Percentiles rank a stretch among this genome's conserved stretches.
These are phyloP conservation scores for Tetrapisispora phaffii DNA, from an alignment of 805 yeast genomes.

Conservation along the genomic window DNA sequence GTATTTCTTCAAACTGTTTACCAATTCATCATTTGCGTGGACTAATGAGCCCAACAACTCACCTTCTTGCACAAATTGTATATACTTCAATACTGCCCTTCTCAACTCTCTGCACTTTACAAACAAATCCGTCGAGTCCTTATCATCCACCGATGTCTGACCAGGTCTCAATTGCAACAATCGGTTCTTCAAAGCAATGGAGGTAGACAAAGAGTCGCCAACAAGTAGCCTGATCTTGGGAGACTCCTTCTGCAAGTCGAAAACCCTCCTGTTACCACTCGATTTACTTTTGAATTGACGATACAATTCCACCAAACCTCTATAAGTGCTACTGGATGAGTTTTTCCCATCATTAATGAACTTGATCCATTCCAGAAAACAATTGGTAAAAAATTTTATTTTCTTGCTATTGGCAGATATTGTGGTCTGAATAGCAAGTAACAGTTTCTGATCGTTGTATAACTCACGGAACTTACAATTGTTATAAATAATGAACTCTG, in stretches of 20 bases:
- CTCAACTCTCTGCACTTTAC: constrained; percentile 67
- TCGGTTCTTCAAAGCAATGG: constrained; percentile 60
- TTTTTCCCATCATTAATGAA: background rate
- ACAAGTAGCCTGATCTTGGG: constrained; percentile 60
- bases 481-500: constrained; percentile 41
- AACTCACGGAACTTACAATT: constrained; percentile 32
- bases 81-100: constrained; percentile 66
- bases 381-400: background rate
- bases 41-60: constrained; percentile 81
- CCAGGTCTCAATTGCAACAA: constrained; percentile 38
- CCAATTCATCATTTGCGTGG: constrained; percentile 84
- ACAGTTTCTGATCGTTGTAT: constrained; percentile 58
- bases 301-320: constrained; percentile 46
- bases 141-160: constrained; percentile 53
- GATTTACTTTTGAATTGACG: constrained; percentile 18
- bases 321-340: background rate
- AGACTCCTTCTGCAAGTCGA: constrained; percentile 58
- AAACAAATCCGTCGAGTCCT: constrained; percentile 52
- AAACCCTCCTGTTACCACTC: background rate
- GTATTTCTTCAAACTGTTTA: constrained; percentile 56
- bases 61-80: constrained; percentile 77
- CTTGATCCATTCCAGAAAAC: background rate
- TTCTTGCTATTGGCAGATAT: background rate
- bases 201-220: constrained; percentile 65
- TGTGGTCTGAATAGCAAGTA: constrained; percentile 13